Conservation (phyloP, 1,139 yeast genomes). For the Pichia sp. region DNA sequence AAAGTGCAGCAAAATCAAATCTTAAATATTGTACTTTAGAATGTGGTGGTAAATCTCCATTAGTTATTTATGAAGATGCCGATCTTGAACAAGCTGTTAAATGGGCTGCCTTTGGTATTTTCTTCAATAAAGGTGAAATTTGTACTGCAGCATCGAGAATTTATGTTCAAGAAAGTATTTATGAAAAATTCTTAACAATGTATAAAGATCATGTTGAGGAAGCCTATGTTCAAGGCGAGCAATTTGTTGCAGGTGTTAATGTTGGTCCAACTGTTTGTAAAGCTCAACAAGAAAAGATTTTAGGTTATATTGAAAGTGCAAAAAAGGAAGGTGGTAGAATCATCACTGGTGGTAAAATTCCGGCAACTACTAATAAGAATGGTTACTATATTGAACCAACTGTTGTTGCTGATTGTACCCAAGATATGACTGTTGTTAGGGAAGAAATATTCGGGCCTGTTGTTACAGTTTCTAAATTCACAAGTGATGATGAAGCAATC, state of each 20-base stretch:
- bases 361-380: conserved; percentile 16
- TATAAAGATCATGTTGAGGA: conserved; percentile 43
- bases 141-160: conserved; percentile 54
- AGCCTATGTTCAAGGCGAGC: conserved; percentile 52
- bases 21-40: conserved; percentile 55
- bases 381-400: conserved; percentile 52
- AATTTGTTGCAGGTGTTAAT: conserved; percentile 48
- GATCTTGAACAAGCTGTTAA: conserved; percentile 54
- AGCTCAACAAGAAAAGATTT: conserved; percentile 47
- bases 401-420: conserved; percentile 46
- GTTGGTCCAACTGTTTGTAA: conserved; percentile 79
- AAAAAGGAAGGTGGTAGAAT: conserved; percentile 51
- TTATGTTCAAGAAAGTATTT: conserved; percentile 38
- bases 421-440: conserved; percentile 45
- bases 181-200: conserved; percentile 39
- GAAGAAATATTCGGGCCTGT: conserved; percentile 62
- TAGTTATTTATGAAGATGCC: conserved; percentile 49
- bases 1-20: conserved; percentile 44
- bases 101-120: conserved; percentile 56
- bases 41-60: conserved; percentile 59
- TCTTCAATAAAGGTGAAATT: conserved; percentile 53
- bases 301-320: conserved; percentile 45
- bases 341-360: conserved; percentile 43
- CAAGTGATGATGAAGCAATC: conserved; percentile 48
- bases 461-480: conserved; percentile 45